These are phyloP conservation scores for bread wheat (Triticum aestivum) DNA, from an alignment of 176 grass and related monocot species.

Conservation along the genomic window IWGSC_CS_RefSeq_v2.1 NC_057805.1:26298889-26299388, in stretches of 20 bases:
- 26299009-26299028: constrained; percentile 88
- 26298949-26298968: too few relatives aligned
- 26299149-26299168: constrained; percentile 56
- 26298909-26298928: too few relatives aligned
- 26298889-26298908: constrained; percentile 87
- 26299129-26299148: constrained; percentile 76
- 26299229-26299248: constrained; percentile 80
- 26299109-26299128: constrained; percentile 82
- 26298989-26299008: constrained; percentile 32
- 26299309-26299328: neutral
- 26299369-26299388: neutral
- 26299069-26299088: constrained; percentile 68
- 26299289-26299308: constrained; percentile 5
- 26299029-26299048: constrained; percentile 96
- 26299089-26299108: constrained; percentile 90
- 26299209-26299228: constrained; percentile 77
- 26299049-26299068: constrained; percentile 73
- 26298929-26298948: constrained; percentile 36
- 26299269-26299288: constrained; percentile 54
- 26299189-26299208: constrained; percentile 99
- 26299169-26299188: constrained; percentile 95
- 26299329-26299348: neutral
- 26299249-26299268: constrained; percentile 67
- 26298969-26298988: neutral
- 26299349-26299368: neutral